A percentile compares a stretch with the other conserved stretches of the same genome.
Conservation (phyloP, 2,329 filamentous ascomycete genomes). For the Coniochaeta pulveracea region DNA sequence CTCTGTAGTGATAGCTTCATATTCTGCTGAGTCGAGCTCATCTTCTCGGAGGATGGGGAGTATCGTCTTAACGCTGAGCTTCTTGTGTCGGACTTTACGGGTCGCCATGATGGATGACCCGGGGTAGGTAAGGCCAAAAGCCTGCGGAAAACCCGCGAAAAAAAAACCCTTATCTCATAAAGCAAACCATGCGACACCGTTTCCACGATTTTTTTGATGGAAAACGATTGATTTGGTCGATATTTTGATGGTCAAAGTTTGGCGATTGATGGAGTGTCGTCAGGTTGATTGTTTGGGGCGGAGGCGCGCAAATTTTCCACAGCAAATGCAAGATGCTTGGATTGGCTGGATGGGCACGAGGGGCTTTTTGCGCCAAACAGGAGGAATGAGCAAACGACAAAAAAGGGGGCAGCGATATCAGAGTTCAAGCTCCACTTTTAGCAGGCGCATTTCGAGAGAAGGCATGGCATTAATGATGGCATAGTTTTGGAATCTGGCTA, state of each 20-base stretch:
- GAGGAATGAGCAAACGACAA: conserved; percentile 3
- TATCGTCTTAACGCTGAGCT: conserved; percentile 83
- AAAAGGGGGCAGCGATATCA: conserved; percentile 1
- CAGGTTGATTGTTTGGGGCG: conserved; percentile 31
- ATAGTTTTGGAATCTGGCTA: no score
- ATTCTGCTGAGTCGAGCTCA: conserved; percentile 77
- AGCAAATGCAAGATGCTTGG: conserved; percentile 11
- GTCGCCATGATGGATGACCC: conserved; percentile 43
- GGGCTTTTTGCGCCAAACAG: conserved; percentile 2
- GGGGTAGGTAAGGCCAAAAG: conserved; percentile 19
- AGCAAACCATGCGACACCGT: conserved; percentile 40
- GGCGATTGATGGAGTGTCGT: conserved; percentile 42
- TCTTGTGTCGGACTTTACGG: conserved; percentile 71
- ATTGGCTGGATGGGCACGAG: conserved; percentile 4
- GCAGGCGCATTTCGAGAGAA: no score
- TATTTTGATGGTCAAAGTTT: conserved; percentile 43
- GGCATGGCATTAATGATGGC: no score
- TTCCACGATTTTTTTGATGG: conserved; percentile 42
- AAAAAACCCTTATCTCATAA: conserved; percentile 56
- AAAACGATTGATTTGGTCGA: conserved; percentile 34
- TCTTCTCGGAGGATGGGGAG: conserved; percentile 81
- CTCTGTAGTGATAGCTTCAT: conserved; percentile 76
- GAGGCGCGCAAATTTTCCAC: conserved; percentile 38
- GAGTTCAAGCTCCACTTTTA: no score
- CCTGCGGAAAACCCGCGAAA: conserved; percentile 46